Base-by-base conservation (phyloP, 2,329 filamentous ascomycete genomes). In the Tolypocladium pustulatum region DNA sequence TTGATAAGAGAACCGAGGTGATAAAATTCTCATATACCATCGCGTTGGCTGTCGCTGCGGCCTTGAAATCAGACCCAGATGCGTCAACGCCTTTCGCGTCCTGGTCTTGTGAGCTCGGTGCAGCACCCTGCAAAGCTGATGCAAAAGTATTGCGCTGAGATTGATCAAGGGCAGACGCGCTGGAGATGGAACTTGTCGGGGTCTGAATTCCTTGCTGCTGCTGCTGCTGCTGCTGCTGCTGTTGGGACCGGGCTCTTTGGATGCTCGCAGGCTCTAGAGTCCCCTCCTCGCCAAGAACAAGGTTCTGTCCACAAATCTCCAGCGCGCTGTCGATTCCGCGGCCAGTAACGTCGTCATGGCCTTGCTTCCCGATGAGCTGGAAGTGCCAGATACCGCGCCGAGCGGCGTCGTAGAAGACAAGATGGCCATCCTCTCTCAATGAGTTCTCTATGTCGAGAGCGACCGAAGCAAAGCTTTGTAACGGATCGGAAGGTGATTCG, bases 301-400 rank as follows among this genome's bases (percentile, higher is more conserved):
- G 70, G 36, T 68, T 74, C 58, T 76, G 73, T 5, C 77, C 79
- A 55, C 73, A 74, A 36, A 75, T 69, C 43, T 78, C 75, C 55
- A 82, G 67, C 54, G 68, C 72, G 12, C 68, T 64, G n/a, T 72
- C 73, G 40, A 80, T 73, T 22, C 52, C 56, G 34, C 36, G 61
- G 54, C 55, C 63, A 40, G 61, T 61, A n/a, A 62, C 25, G 62
- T 67, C 63, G 57, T 61, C 63, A 17, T 63, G 63, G 37, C 68
- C 74, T 57, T 78, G 75, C 62, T 77, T 80, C 56, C 69, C 72
- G 3, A 71, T 61, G 25, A 83, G 71, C 32, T 75, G 75, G 64
- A 85, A 85, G 60, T 78, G 75, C 82, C 82, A 85, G 57, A 85
- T 69, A 12, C 74, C 76, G 52, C 76, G 76, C 60, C 79, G 74